A percentile compares a stretch with the other conserved stretches of the same genome.
These are phyloP conservation scores for Leptographium galeiforme DNA, from an alignment of 2,329 filamentous ascomycete species.

Conservation along the genomic window DNA sequence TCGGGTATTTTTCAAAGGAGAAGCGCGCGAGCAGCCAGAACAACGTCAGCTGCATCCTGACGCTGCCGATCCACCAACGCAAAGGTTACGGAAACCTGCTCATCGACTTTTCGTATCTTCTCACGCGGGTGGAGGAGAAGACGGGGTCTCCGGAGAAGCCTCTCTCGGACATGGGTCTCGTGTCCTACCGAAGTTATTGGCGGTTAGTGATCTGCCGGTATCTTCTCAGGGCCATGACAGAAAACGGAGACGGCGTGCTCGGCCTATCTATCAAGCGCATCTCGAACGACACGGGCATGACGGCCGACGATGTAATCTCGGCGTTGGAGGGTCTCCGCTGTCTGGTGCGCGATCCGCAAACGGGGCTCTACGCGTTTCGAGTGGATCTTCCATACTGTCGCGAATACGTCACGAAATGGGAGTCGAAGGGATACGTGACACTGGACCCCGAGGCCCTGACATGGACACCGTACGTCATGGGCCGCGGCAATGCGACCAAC, in stretches of 20 bases:
- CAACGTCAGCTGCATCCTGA: conserved; percentile 95
- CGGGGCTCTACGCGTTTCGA: conserved; percentile 77
- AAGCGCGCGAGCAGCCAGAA: conserved; percentile 90
- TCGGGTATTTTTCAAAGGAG: conserved; percentile 99
- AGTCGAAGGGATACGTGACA: conserved; percentile 74
- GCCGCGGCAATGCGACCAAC: conserved; percentile 65
- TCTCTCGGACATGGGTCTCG: conserved; percentile 91
- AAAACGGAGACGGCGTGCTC: conserved; percentile 24
- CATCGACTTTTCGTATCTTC: conserved; percentile 95
- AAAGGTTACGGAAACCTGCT: conserved; percentile 94
- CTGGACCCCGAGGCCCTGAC: conserved; percentile 69
- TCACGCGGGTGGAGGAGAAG: conserved; percentile 85
- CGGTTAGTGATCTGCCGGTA: conserved; percentile 77
- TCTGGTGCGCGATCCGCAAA: conserved; percentile 77
- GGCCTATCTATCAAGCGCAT: conserved; percentile 53
- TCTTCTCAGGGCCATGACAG: conserved; percentile 44
- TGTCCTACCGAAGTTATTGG: conserved; percentile 98
- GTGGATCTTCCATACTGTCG: conserved; percentile 76
- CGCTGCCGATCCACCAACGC: conserved; percentile 88
- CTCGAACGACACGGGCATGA: conserved; percentile 87
- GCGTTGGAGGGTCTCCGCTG: conserved; percentile 82
- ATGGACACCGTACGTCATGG: conserved; percentile 98
- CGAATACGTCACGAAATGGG: conserved; percentile 80
- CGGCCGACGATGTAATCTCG: conserved; percentile 88
- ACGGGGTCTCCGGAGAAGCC: conserved; percentile 95